Evolutionary conservation across 441 rosid genomes (phyloP), one percentile per base, ranked within the genome.

Genomic region (Kokia cookei): DNA sequence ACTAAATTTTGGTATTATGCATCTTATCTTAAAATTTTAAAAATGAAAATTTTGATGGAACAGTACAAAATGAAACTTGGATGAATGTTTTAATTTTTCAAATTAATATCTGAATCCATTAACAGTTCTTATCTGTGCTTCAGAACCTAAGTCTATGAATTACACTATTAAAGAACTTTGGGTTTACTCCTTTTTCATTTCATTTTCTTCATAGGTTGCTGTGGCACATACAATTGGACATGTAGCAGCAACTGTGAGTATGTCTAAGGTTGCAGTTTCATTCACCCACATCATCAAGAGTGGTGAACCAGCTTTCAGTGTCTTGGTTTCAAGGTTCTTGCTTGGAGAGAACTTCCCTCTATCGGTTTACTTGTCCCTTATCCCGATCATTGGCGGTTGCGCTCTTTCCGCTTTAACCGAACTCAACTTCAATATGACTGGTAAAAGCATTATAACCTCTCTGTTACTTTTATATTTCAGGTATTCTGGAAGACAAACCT

Each of bases 341-440:
- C 80, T 93, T 84, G 99, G 99, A 10, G 99, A 96, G 84, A 81
- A 88, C 27, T 96, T 96, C 79, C 97, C 97, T 7, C 57, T 82
- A 40, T 71, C 92, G 1, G 98, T 96, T 57, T 96, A 96, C 82
- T 54, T 96, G 19, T 96, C 98, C 50, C 94, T 96, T 27, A 1
- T 96, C 77, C 94, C 99, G 0, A 92, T 93, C 77, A 96, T 96
- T 17, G 99, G 99, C 82, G 99, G 99, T 47, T 96, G 99, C 12
- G 93, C 97, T 24, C 95, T 96, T 37, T 91, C 99, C 42, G 99
- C 99, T 0, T 88, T 92, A 71, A 93, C 98, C 5, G 98, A 95
- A 88, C 96, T 95, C 81, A 93, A 95, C 92, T 95, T 95, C 80
- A 93, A 95, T 86, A 93, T 93, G 99, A 83, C 0, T 57, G 99